Evolutionary conservation across 116 monocot genomes (phyloP).

Genomic region (Posidonia oceanica): DNA sequence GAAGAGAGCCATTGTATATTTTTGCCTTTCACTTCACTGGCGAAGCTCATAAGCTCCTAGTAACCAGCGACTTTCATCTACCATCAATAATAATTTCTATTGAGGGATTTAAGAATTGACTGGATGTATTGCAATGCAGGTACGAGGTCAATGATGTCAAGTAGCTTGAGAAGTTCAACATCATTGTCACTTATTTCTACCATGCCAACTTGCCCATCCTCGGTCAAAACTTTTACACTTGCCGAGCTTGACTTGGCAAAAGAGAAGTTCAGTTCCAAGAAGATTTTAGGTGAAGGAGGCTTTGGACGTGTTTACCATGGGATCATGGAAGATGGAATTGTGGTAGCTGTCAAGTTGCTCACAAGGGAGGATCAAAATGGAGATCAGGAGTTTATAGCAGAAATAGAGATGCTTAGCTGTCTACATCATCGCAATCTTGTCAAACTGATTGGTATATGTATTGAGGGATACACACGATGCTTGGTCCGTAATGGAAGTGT

Average conservation of each 20-base stretch:
- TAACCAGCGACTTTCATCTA: too few species aligned
- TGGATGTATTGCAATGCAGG: slow-evolving; percentile 25
- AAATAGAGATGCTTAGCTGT: slow-evolving; percentile 78
- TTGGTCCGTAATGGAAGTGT: slow-evolving; percentile 83
- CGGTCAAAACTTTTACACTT: slow-evolving; percentile 55
- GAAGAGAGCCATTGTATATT: too few species aligned
- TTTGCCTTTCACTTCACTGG: too few species aligned
- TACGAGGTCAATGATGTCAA: slow-evolving; percentile 33
- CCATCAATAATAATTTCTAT: neutral
- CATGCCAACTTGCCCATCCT: slow-evolving; percentile 39
- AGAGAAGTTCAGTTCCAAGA: slow-evolving; percentile 43
- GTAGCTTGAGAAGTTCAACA: slow-evolving; percentile 37
- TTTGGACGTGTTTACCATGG: slow-evolving; percentile 77
- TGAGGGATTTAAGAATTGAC: neutral
- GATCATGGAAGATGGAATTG: slow-evolving; percentile 51
- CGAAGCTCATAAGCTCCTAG: too few species aligned
- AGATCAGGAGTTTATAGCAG: slow-evolving; percentile 68
- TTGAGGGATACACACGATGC: slow-evolving; percentile 45
- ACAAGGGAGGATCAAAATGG: slow-evolving; percentile 45
- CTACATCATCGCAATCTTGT: slow-evolving; percentile 82
- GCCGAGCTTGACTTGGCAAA: slow-evolving; percentile 58
- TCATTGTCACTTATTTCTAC: slow-evolving; percentile 40
- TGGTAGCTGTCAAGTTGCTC: slow-evolving; percentile 72
- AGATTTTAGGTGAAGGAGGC: slow-evolving; percentile 65
- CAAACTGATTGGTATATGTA: slow-evolving; percentile 77